These are phyloP conservation scores for Exophiala bonariae DNA, from an alignment of 2,329 filamentous ascomycete genomes.

Conservation along the genomic window DNA sequence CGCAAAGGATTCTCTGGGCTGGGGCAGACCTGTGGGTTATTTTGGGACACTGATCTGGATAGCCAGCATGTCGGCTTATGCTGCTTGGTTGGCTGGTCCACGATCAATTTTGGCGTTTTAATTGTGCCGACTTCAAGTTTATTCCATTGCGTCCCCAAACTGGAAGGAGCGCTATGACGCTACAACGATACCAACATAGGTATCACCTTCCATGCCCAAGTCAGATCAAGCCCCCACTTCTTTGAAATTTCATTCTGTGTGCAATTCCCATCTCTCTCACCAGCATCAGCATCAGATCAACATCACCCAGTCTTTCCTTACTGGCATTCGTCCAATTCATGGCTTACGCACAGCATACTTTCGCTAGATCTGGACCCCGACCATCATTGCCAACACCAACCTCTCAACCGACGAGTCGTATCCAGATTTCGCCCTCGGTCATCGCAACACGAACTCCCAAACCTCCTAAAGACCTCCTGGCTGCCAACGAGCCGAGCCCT, in stretches of 20 bases:
- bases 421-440: too few species aligned
- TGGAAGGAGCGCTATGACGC: background rate
- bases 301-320: background rate
- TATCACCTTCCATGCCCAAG: too few species aligned
- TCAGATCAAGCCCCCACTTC: too few species aligned
- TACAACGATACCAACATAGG: too few species aligned
- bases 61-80: constrained; percentile 30
- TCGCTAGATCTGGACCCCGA: constrained; percentile 6
- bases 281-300: constrained; percentile 8
- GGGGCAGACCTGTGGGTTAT: constrained; percentile 30
- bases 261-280: background rate
- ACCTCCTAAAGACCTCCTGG: background rate
- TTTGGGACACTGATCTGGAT: constrained; percentile 30
- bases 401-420: background rate
- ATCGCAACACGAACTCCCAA: too few species aligned
- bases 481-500: background rate
- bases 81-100: constrained; percentile 31
- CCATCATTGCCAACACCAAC: constrained; percentile 8
- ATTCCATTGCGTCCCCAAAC: background rate
- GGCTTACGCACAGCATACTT: constrained; percentile 15
- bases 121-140: constrained; percentile 1
- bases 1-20: constrained; percentile 27
- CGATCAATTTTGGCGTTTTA: constrained; percentile 35
- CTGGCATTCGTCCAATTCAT: constrained; percentile 10
- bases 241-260: background rate